Evolutionary conservation across 805 yeast species (phyloP).

Genomic region (Candida arabinofermentans): DNA sequence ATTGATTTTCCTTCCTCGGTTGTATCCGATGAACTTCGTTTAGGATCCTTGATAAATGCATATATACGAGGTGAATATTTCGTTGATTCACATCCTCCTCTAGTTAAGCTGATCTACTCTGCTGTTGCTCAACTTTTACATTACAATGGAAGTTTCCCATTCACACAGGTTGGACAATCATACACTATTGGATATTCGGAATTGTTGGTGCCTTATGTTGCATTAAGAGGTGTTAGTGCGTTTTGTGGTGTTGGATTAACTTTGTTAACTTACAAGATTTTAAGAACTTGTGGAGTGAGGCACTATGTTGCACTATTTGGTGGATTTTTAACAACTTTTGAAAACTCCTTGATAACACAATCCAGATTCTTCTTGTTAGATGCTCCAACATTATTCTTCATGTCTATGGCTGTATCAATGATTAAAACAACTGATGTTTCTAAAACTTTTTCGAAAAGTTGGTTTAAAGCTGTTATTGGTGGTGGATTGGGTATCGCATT

Average conservation of each 20-base stretch:
- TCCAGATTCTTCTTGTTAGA: slow-evolving; percentile 50
- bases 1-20: slow-evolving; percentile 68
- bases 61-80: slow-evolving; percentile 64
- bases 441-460: slow-evolving; percentile 41
- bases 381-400: slow-evolving; percentile 40
- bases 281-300: slow-evolving; percentile 54
- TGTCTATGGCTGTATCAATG: slow-evolving; percentile 40
- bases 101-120: slow-evolving; percentile 69
- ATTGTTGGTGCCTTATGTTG: slow-evolving; percentile 41
- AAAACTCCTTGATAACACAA: slow-evolving; percentile 61
- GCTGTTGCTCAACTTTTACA: slow-evolving; percentile 56
- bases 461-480: slow-evolving; percentile 49
- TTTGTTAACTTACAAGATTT: slow-evolving; percentile 48
- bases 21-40: slow-evolving; percentile 90
- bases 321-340: slow-evolving; percentile 50
- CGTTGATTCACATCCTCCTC: slow-evolving; percentile 79
- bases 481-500: slow-evolving; percentile 52
- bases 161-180: slow-evolving; percentile 47
- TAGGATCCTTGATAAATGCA: slow-evolving; percentile 83
- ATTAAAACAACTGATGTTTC: slow-evolving; percentile 25
- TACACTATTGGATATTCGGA: slow-evolving; percentile 2
- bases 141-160: slow-evolving; percentile 56
- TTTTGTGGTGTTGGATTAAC: slow-evolving; percentile 50
- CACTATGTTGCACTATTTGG: slow-evolving; percentile 47
- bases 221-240: slow-evolving; percentile 56